Percentiles rank a stretch among this genome's conserved stretches.
Conservation (phyloP, 192 early-diverging fungal genomes). For the Coemansia sp. region DNA sequence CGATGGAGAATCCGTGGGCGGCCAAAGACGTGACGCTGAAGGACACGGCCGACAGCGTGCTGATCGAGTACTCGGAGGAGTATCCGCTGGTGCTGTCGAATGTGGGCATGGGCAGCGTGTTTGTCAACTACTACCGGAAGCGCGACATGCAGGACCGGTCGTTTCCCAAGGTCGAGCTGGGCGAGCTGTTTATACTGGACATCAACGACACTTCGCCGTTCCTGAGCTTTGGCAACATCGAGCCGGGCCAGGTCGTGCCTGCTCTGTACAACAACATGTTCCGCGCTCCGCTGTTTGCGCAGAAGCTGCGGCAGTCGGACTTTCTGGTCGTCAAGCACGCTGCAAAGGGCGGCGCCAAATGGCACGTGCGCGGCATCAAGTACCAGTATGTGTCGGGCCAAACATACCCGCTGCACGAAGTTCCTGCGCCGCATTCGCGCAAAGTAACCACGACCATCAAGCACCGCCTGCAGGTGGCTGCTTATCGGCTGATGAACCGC, state of each 20-base stretch:
- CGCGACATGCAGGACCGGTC: constrained; percentile 74
- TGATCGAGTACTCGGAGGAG: constrained; percentile 96
- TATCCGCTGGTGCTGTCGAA: constrained; percentile 91
- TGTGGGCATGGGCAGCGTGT: constrained; percentile 90
- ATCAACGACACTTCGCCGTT: constrained; percentile 91
- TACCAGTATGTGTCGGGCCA: constrained; percentile 87
- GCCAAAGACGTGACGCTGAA: constrained; percentile 87
- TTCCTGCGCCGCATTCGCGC: constrained; percentile 92
- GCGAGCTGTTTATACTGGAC: constrained; percentile 83
- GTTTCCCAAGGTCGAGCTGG: constrained; percentile 78
- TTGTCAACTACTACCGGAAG: constrained; percentile 96
- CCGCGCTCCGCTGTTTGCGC: constrained; percentile 87
- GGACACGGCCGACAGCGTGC: constrained; percentile 76
- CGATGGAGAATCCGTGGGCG: constrained; percentile 69
- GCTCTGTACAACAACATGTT: constrained; percentile 93
- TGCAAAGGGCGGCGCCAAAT: constrained; percentile 76
- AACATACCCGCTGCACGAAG: constrained; percentile 89
- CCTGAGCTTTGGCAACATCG: constrained; percentile 90
- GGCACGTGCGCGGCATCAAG: constrained; percentile 81
- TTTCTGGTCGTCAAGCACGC: constrained; percentile 83
- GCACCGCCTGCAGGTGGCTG: constrained; percentile 82
- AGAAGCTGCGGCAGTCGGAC: constrained; percentile 69
- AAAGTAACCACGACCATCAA: constrained; percentile 86
- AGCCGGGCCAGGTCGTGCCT: constrained; percentile 85
- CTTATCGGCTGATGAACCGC: constrained; percentile 82